Evolutionary conservation across 1,139 yeast species (phyloP), one percentile per base, ranked within the genome.

Genomic region (Candida sp.): DNA sequence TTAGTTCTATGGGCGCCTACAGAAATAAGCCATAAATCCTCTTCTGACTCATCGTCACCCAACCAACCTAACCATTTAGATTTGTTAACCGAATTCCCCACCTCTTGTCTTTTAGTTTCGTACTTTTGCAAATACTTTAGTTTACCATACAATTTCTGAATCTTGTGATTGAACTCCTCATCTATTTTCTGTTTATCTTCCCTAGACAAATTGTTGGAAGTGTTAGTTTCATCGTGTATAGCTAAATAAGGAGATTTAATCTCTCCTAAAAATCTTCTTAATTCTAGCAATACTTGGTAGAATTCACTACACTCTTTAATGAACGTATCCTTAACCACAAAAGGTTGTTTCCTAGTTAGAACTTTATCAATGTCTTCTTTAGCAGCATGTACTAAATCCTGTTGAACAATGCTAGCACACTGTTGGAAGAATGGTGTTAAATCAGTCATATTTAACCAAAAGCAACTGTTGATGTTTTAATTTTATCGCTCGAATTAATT

Each of bases 131-230:
- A 55, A 38, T 67, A 60, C 52, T 71, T 76, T 42, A 79, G 63
- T 55, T 80, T 76, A 48, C 79, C 77, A 44, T 68, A 69, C 53
- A 75, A 62, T 45, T 75, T 73, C 49, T 79, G 82, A 33, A 80
- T 54, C 52, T 76, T 75, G 27, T 70, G 57, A 45, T 79, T 73
- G 38, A 79, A 68, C 46, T 80, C 83, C 45, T 78, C 75, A 47
- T 81, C 86, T 25, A 81, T 68, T 37, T 73, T 71, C 49, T 79
- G 78, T 55, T 80, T 78, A 41, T 80, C 82, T 5, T 62, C 68
- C 7, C 68, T 68, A 1, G 72, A 54, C 54, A 77, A 61, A 5
- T 34, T 32, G 42, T 12, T 50, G 30, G 43, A 41, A 51, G 54
- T 32, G 45, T 38, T 33, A 39, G 39, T 38, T 23, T 64, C 71